Evolutionary conservation across 345 rosid genomes (phyloP).

Genomic region (Turritis glabra): DNA sequence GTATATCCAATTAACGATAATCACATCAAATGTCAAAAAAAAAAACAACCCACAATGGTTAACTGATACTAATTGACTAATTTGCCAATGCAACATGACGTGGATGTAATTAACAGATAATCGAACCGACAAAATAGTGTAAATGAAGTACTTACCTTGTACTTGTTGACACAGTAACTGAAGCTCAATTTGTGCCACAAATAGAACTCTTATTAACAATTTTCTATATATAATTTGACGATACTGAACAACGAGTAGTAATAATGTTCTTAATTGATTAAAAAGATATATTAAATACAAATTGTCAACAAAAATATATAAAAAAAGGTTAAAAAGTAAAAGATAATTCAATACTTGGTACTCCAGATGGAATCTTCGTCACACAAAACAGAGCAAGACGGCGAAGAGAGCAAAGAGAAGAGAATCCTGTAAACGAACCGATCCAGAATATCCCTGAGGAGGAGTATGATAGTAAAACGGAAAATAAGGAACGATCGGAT

Average conservation of each 20-base stretch:
- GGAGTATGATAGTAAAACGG: constrained; percentile 80
- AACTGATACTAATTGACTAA: background rate
- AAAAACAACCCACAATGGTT: background rate
- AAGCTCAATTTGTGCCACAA: background rate
- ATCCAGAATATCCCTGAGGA: constrained; percentile 48
- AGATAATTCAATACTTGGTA: background rate
- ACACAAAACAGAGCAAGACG: constrained; percentile 38
- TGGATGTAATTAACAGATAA: background rate
- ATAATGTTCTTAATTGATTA: background rate
- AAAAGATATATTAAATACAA: constrained; percentile 18
- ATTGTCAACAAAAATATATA: constrained; percentile 9
- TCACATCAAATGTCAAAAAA: background rate
- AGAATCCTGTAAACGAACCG: background rate
- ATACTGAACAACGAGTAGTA: background rate
- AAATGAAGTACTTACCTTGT: background rate
- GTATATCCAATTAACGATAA: background rate
- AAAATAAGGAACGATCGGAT: constrained; percentile 98
- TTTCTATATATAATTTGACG: background rate
- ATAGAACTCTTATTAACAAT: background rate
- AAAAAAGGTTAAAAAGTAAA: background rate
- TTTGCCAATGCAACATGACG: background rate
- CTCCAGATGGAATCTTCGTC: constrained; percentile 8
- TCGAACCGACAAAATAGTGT: constrained; percentile 16
- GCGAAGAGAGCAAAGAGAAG: constrained; percentile 15
- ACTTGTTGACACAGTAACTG: background rate